Conservation (phyloP, 2,329 filamentous ascomycete species). For the Lecanosticta acicola region DNA sequence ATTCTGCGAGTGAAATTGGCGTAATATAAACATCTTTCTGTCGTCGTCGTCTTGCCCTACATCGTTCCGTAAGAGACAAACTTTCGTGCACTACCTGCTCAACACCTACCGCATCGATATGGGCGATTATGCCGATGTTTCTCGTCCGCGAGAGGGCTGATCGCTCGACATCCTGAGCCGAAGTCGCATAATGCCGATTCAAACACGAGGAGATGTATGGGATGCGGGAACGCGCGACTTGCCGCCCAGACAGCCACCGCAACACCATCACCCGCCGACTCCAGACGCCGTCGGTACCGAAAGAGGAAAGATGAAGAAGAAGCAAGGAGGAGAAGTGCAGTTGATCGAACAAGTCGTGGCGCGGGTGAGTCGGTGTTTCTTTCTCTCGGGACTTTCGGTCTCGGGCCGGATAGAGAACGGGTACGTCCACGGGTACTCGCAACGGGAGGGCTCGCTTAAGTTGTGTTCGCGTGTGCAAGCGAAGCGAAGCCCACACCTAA, state of each 20-base stretch:
- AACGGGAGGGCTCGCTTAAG: too few relatives aligned
- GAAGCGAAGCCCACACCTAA: too few relatives aligned
- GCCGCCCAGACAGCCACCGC: conserved; percentile 21
- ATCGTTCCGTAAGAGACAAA: conserved; percentile 13
- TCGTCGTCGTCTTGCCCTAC: conserved; percentile 91
- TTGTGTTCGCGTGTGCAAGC: too few relatives aligned
- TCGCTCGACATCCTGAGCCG: neutral
- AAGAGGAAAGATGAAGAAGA: neutral
- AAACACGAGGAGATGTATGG: neutral
- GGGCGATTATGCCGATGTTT: conserved; percentile 97
- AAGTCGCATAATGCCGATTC: neutral
- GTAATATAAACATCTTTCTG: conserved; percentile 97
- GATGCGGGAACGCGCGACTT: neutral
- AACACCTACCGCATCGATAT: conserved; percentile 75
- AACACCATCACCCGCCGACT: conserved; percentile 13
- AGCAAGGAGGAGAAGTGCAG: neutral
- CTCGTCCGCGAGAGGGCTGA: conserved; percentile 50
- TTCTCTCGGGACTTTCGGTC: too few relatives aligned
- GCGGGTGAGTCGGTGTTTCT: too few relatives aligned
- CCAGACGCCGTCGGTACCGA: neutral
- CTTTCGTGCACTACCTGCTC: neutral
- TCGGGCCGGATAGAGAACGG: too few relatives aligned
- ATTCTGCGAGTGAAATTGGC: conserved; percentile 82
- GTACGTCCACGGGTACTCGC: too few relatives aligned
- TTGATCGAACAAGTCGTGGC: too few relatives aligned